Percentiles rank a stretch among this genome's conserved stretches.
phyloP scores from a whole-genome alignment of 2,329 filamentous ascomycete species.

The Calonectria naviculata region DNA sequence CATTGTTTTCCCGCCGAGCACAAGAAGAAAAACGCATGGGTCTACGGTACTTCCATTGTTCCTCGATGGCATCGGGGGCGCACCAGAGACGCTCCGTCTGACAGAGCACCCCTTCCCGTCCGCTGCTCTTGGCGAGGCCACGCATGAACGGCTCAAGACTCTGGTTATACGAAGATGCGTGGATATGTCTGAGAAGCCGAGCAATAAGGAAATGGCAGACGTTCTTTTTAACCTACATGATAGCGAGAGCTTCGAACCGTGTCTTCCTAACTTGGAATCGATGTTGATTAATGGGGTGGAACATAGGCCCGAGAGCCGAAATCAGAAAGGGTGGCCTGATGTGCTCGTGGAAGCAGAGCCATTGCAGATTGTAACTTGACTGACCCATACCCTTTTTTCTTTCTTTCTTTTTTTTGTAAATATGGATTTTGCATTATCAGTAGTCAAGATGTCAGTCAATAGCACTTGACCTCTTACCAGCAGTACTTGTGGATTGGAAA shows the following conservation, averaged over 20 bases:
- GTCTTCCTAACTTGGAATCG: background rate
- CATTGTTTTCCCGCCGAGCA: background rate
- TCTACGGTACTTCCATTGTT: background rate
- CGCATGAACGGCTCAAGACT: background rate
- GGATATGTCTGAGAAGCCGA: background rate
- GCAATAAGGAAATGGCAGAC: background rate
- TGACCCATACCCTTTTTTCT: too few relatives aligned
- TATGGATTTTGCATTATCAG: too few relatives aligned
- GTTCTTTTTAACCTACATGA: background rate
- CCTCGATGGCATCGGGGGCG: background rate
- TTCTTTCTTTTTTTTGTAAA: too few relatives aligned
- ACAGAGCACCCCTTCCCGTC: constrained; percentile 5
- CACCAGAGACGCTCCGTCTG: constrained; percentile 1
- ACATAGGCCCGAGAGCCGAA: background rate
- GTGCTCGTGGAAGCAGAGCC: background rate
- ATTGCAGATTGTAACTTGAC: background rate
- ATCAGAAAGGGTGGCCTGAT: background rate
- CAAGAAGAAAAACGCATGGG: background rate
- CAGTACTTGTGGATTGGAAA: background rate
- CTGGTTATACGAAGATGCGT: background rate
- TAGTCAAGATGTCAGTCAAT: too few relatives aligned
- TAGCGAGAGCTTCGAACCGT: background rate
- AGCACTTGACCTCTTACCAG: too few relatives aligned
- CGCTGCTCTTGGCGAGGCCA: background rate
- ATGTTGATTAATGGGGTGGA: background rate